These are phyloP conservation scores for Macrophomina pseudophaseolina DNA, from an alignment of 2,329 filamentous ascomycete species.

Conservation along the genomic window DNA sequence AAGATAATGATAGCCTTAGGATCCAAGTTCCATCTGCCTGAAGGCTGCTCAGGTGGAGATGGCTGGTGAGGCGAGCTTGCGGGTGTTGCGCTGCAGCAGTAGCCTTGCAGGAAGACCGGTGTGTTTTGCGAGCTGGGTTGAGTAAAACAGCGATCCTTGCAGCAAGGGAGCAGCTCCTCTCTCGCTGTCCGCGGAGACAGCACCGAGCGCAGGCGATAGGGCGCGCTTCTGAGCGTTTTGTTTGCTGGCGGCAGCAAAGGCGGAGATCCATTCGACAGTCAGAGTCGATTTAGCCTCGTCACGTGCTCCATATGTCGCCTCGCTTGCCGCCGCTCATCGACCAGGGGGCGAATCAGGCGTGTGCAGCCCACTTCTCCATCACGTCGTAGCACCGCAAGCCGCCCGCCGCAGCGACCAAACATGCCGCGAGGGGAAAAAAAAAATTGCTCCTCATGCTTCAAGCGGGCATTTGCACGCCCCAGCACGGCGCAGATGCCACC, in stretches of 20 bases:
- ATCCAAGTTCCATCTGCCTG: neutral
- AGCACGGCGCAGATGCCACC: conserved; percentile 1
- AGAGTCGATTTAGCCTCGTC: conserved; percentile 20
- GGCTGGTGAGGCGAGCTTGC: neutral
- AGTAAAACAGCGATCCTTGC: conserved; percentile 1
- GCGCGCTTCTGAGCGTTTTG: conserved; percentile 16
- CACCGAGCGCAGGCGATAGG: neutral
- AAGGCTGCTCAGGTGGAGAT: no score
- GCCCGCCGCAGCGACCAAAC: conserved; percentile 5
- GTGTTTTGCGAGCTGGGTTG: neutral
- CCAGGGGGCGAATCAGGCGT: conserved; percentile 10
- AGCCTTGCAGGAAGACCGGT: conserved; percentile 1
- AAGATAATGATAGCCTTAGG: neutral
- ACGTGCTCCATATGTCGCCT: conserved; percentile 7
- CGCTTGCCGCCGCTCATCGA: conserved; percentile 18
- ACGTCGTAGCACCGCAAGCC: conserved; percentile 9
- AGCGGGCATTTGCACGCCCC: neutral
- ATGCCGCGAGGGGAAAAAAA: neutral
- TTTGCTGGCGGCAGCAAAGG: conserved; percentile 1
- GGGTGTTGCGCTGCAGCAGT: neutral
- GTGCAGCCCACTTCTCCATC: conserved; percentile 18
- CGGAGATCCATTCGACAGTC: neutral
- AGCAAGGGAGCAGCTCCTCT: neutral
- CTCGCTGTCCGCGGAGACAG: neutral
- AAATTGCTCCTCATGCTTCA: neutral